phyloP scores from a whole-genome alignment of 768 basidiomycete species.

The Gloeostereum incarnatum region DNA sequence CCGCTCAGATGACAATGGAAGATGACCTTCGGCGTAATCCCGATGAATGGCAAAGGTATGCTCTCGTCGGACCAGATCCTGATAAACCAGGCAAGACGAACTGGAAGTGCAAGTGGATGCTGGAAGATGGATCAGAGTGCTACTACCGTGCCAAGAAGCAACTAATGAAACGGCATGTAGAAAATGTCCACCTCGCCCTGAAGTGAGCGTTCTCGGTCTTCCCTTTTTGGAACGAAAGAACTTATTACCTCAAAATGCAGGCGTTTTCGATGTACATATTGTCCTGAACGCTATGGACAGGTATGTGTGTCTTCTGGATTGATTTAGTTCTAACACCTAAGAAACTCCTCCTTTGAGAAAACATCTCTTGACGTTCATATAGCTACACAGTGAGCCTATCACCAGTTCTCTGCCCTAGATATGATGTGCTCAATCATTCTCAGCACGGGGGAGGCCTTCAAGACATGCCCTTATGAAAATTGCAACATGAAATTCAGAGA shows the following conservation, averaged over 20 bases:
- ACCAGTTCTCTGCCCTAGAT: background rate
- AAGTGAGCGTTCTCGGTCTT: conserved; percentile 41
- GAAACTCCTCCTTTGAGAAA: conserved; percentile 39
- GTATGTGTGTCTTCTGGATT: conserved; percentile 10
- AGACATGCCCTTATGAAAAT: conserved; percentile 34
- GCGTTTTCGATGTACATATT: conserved; percentile 41
- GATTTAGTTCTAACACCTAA: too few relatives aligned
- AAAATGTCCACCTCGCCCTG: conserved; percentile 50
- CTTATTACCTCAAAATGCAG: conserved; percentile 20
- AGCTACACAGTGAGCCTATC: conserved; percentile 33
- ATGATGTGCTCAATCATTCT: conserved; percentile 1
- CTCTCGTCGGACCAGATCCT: too few relatives aligned
- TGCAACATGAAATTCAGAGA: conserved; percentile 54
- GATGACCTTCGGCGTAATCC: too few relatives aligned
- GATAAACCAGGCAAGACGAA: too few relatives aligned
- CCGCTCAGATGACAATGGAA: too few relatives aligned
- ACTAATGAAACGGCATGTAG: conserved; percentile 59
- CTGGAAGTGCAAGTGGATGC: too few relatives aligned
- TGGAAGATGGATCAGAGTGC: conserved; percentile 25
- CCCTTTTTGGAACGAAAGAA: background rate
- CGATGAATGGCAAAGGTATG: too few relatives aligned
- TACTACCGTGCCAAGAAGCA: conserved; percentile 47
- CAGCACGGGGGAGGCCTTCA: conserved; percentile 51
- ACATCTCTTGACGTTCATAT: conserved; percentile 50
- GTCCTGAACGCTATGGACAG: conserved; percentile 43